Conservation (phyloP, 371 early-diverging fungal genomes). For the Apophysomyces elegans region DNA sequence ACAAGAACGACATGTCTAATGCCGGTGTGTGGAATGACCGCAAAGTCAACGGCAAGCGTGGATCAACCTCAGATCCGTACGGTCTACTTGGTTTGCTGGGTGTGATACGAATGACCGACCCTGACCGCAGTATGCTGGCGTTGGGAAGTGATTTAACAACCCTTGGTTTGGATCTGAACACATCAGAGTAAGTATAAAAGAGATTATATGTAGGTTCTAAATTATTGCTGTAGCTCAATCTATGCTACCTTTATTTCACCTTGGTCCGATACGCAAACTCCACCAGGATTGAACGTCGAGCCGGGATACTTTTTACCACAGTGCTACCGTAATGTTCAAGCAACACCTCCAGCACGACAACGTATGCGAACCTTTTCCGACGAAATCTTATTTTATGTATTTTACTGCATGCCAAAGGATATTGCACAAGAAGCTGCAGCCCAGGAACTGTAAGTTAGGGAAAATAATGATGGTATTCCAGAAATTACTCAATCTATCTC, state of each 20-base stretch:
- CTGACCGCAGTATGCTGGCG: slow-evolving; percentile 69
- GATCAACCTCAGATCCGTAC: slow-evolving; percentile 43
- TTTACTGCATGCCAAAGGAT: slow-evolving; percentile 90
- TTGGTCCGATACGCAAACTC: slow-evolving; percentile 70
- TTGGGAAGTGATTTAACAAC: slow-evolving; percentile 78
- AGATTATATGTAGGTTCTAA: neutral
- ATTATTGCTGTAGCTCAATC: slow-evolving; percentile 49
- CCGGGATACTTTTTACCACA: slow-evolving; percentile 79
- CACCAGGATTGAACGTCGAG: slow-evolving; percentile 57
- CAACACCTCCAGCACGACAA: slow-evolving; percentile 68
- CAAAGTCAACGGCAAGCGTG: neutral
- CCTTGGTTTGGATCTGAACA: slow-evolving; percentile 75
- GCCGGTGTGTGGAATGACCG: slow-evolving; percentile 2
- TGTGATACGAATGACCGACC: slow-evolving; percentile 75
- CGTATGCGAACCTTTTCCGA: slow-evolving; percentile 75
- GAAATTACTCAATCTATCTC: neutral
- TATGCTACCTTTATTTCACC: slow-evolving; percentile 84
- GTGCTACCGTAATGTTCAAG: slow-evolving; percentile 66
- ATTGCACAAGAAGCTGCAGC: slow-evolving; percentile 89
- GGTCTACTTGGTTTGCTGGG: slow-evolving; percentile 76
- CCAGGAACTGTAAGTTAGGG: slow-evolving; percentile 72
- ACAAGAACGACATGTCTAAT: neutral
- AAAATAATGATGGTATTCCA: neutral
- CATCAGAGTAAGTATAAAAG: slow-evolving; percentile 60
- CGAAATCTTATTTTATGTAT: slow-evolving; percentile 94